Evolutionary conservation across 331 rosid species (phyloP).

Genomic region (Pyrus hybrid): DNA sequence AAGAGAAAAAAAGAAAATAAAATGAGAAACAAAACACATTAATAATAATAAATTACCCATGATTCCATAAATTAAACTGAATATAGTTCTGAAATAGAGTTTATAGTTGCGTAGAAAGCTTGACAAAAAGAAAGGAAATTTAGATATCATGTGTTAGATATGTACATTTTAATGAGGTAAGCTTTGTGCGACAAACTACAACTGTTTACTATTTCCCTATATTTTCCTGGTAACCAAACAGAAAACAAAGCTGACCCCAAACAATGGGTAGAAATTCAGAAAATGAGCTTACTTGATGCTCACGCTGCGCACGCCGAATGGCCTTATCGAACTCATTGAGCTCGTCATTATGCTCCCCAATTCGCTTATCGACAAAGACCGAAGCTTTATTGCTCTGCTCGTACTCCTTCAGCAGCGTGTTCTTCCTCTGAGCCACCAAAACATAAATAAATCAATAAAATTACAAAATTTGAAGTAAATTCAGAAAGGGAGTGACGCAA

Average conservation of each 20-base stretch:
- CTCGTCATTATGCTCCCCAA: conserved; percentile 57
- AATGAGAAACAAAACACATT: not conserved
- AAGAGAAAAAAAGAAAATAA: not conserved
- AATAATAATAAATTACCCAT: not conserved
- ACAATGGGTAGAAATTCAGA: not conserved
- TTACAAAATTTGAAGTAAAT: not conserved
- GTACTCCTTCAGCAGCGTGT: conserved; percentile 75
- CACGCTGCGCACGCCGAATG: conserved; percentile 75
- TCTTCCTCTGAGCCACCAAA: conserved; percentile 47
- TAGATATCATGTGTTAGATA: not conserved
- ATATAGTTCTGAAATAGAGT: not conserved
- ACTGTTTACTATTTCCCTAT: not conserved
- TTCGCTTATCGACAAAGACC: conserved; percentile 61
- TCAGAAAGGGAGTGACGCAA: not conserved
- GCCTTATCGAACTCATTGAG: conserved; percentile 87
- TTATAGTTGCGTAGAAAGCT: not conserved
- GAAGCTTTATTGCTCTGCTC: conserved; percentile 58
- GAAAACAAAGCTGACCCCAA: not conserved
- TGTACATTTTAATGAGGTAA: not conserved
- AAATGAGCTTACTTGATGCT: conserved; percentile 40
- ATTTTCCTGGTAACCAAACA: not conserved
- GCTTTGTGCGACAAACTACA: not conserved
- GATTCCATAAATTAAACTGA: not conserved
- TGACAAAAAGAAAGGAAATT: not conserved
- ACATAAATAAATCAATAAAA: not conserved